phyloP scores from a whole-genome alignment of 2,329 filamentous ascomycete species.

The Ophiognomonia clavigignenti-juglandacearum region DNA sequence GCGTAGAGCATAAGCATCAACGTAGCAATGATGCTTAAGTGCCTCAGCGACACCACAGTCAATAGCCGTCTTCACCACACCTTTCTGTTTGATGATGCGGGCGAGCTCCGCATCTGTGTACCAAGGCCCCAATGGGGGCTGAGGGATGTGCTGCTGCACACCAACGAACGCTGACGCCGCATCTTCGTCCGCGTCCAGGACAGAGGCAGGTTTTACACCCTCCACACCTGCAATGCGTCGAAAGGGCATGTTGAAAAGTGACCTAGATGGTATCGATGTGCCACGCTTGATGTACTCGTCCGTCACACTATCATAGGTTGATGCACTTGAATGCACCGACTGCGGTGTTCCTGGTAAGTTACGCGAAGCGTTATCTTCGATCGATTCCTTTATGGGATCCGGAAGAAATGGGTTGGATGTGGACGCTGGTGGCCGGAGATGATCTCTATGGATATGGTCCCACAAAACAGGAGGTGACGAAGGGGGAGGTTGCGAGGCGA shows the following conservation, averaged over 20 bases:
- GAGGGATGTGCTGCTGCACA: not conserved
- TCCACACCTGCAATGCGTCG: not conserved
- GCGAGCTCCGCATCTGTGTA: conserved; percentile 7
- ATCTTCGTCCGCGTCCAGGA: not conserved
- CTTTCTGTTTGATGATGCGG: conserved; percentile 25
- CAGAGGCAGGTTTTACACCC: conserved; percentile 3
- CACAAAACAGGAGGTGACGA: not conserved
- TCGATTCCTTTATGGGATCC: conserved; percentile 16
- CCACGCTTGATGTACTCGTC: conserved; percentile 15
- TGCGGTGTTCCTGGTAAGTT: conserved; percentile 9
- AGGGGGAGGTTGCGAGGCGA: not conserved
- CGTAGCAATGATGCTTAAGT: conserved; percentile 50
- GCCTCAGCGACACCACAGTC: conserved; percentile 56
- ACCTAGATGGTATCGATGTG: conserved; percentile 9
- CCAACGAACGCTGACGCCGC: not conserved
- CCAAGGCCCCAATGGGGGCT: conserved; percentile 7
- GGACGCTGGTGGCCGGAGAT: not conserved
- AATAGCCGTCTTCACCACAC: conserved; percentile 47
- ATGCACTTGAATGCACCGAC: conserved; percentile 12
- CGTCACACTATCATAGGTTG: conserved; percentile 8
- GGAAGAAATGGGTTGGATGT: conserved; percentile 7
- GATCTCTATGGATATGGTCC: not conserved
- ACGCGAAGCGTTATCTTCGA: conserved; percentile 7
- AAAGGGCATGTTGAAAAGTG: conserved; percentile 5
- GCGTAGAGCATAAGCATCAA: conserved; percentile 58